These are phyloP conservation scores for Suillus fuscotomentosus DNA, from an alignment of 768 basidiomycete genomes.

Conservation along the genomic window DNA sequence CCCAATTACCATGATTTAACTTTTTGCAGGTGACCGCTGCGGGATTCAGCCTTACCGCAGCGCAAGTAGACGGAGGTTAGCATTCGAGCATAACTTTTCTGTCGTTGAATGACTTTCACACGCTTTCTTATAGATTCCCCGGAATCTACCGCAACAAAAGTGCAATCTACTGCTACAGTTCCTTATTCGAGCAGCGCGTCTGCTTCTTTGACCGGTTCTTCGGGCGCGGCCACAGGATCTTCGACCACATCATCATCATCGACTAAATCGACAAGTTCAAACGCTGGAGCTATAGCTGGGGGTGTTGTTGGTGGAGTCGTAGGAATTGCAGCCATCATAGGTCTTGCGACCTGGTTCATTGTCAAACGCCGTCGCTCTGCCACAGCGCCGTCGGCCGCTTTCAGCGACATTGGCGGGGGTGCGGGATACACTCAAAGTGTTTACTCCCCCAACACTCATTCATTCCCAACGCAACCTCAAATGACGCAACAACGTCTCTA, in stretches of 20 bases:
- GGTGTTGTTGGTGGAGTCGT: constrained; percentile 66
- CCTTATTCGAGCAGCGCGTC: constrained; percentile 11
- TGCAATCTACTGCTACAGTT: constrained; percentile 25
- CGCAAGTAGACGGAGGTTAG: constrained; percentile 31
- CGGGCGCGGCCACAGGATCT: constrained; percentile 10
- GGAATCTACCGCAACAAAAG: constrained; percentile 41
- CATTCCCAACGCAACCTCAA: constrained; percentile 11
- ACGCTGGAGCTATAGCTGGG: constrained; percentile 58
- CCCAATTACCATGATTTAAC: background rate
- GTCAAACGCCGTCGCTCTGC: constrained; percentile 27
- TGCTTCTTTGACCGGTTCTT: constrained; percentile 15
- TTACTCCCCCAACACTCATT: constrained; percentile 10
- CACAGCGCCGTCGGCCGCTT: constrained; percentile 17
- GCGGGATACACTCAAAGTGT: constrained; percentile 6
- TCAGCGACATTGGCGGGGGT: background rate
- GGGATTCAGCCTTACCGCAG: constrained; percentile 39
- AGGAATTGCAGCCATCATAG: constrained; percentile 42
- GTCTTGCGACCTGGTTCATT: constrained; percentile 38
- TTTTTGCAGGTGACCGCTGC: constrained; percentile 25
- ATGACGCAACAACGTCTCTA: constrained; percentile 28
- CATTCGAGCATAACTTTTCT: background rate
- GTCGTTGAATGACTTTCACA: background rate
- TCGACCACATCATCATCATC: constrained; percentile 7
- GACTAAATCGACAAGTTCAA: constrained; percentile 12
- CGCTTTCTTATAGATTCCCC: constrained; percentile 32